Evolutionary conservation across 2,329 filamentous ascomycete species (phyloP).

Genomic region (Colletotrichum kahawae): DNA sequence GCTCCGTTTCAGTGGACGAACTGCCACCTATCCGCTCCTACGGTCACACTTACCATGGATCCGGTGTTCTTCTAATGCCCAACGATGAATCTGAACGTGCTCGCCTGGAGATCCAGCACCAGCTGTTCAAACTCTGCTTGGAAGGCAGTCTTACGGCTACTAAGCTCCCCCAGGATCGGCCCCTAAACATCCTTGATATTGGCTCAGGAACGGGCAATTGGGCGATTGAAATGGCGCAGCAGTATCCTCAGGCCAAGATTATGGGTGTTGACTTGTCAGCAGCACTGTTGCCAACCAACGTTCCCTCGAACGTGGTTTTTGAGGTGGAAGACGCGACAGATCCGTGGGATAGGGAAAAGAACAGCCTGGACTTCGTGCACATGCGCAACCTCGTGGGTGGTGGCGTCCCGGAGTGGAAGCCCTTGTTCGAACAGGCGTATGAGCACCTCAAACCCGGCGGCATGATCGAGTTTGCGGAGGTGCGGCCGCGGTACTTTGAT

Average conservation of each 20-base stretch:
- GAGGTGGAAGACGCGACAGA: constrained; percentile 63
- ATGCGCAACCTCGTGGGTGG: constrained; percentile 47
- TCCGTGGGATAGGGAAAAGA: constrained; percentile 37
- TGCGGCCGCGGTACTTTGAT: constrained; percentile 44
- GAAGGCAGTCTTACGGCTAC: constrained; percentile 34
- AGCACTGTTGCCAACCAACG: constrained; percentile 43
- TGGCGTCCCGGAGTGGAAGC: constrained; percentile 48
- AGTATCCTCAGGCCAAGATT: constrained; percentile 42
- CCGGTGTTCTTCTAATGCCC: constrained; percentile 35
- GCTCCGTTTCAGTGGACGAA: constrained; percentile 34
- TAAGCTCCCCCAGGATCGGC: constrained; percentile 29
- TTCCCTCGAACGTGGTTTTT: constrained; percentile 65
- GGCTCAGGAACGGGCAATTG: constrained; percentile 48
- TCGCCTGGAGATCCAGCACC: constrained; percentile 36
- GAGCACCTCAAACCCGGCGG: constrained; percentile 48
- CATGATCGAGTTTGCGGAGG: constrained; percentile 48
- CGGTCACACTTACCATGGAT: constrained; percentile 41
- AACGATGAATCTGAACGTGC: constrained; percentile 38
- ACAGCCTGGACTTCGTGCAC: constrained; percentile 46
- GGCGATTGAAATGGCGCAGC: constrained; percentile 46
- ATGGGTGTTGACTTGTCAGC: constrained; percentile 46
- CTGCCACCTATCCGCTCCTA: constrained; percentile 37
- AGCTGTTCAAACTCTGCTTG: constrained; percentile 39
- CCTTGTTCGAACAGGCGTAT: constrained; percentile 39
- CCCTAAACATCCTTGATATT: constrained; percentile 42